Conservation (phyloP, 2,329 filamentous ascomycete genomes). For the Beauveria sp. region DNA sequence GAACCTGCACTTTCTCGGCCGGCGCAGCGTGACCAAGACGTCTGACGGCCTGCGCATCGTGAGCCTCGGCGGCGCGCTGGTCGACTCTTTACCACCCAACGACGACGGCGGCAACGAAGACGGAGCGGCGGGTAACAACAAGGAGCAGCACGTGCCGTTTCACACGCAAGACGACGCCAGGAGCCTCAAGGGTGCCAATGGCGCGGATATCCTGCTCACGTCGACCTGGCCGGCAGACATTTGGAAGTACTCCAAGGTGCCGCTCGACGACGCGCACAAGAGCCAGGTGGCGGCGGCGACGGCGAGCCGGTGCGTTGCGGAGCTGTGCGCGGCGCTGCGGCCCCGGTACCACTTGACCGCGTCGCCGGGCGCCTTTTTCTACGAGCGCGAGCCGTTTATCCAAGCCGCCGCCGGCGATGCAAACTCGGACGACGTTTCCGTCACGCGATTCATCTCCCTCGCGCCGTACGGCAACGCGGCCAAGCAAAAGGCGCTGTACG, state of each 20-base stretch:
- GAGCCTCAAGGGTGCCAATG: constrained; percentile 65
- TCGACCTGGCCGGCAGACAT: constrained; percentile 76
- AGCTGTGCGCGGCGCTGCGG: constrained; percentile 70
- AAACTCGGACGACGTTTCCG: constrained; percentile 37
- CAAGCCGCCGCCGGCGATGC: constrained; percentile 41
- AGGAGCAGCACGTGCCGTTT: constrained; percentile 67
- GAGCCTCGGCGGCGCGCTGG: constrained; percentile 69
- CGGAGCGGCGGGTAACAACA: constrained; percentile 24
- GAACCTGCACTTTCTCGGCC: constrained; percentile 87
- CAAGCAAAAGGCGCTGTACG: constrained; percentile 77
- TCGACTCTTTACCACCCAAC: too few species aligned
- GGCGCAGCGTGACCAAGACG: constrained; percentile 80
- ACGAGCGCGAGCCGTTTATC: constrained; percentile 88
- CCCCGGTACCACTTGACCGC: constrained; percentile 87
- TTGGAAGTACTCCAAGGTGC: constrained; percentile 57
- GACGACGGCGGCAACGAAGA: not conserved
- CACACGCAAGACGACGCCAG: constrained; percentile 74
- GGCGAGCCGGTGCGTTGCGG: constrained; percentile 62
- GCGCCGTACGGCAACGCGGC: constrained; percentile 66
- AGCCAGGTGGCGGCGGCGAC: constrained; percentile 42
- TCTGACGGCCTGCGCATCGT: constrained; percentile 83
- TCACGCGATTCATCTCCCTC: constrained; percentile 88
- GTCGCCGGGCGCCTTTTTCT: constrained; percentile 61
- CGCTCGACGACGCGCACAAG: constrained; percentile 46
- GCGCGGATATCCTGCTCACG: constrained; percentile 80